A percentile compares a stretch with the other conserved stretches of the same genome.
These are phyloP conservation scores for Daldinia loculata DNA, from an alignment of 495 filamentous ascomycete genomes.

Conservation along the genomic window DNA sequence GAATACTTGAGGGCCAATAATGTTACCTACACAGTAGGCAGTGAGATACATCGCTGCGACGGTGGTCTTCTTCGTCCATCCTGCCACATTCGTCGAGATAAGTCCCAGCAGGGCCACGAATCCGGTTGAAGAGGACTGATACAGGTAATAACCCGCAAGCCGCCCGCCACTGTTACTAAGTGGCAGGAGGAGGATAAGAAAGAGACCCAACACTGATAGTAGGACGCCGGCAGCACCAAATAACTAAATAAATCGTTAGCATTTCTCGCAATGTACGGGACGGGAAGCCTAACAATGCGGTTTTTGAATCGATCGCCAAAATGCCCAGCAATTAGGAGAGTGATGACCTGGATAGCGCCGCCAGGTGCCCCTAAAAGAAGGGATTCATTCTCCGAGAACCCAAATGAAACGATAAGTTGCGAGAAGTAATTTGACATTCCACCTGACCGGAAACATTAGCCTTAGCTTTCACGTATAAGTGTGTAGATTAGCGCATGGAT, in stretches of 20 bases:
- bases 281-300: conserved; percentile 52
- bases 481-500: too few species aligned
- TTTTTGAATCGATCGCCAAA: conserved; percentile 66
- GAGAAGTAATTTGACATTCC: conserved; percentile 78
- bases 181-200: conserved; percentile 72
- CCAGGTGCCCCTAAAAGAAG: conserved; percentile 73
- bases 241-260: conserved; percentile 27
- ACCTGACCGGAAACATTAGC: conserved; percentile 45
- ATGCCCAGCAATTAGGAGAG: conserved; percentile 66
- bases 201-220: conserved; percentile 63
- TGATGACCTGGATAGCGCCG: conserved; percentile 71
- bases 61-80: conserved; percentile 80
- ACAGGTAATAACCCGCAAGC: conserved; percentile 71
- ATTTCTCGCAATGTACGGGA: conserved; percentile 3
- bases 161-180: conserved; percentile 65
- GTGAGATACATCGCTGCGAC: conserved; percentile 76
- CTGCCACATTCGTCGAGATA: conserved; percentile 72
- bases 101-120: conserved; percentile 67
- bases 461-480: background rate
- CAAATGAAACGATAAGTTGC: conserved; percentile 68
- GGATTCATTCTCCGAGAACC: conserved; percentile 65
- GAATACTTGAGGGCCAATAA: conserved; percentile 54
- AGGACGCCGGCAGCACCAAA: conserved; percentile 53
- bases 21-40: conserved; percentile 68
- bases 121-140: conserved; percentile 65